Percentiles rank a stretch among this genome's conserved stretches.
Conservation (phyloP, 129 eudicot species). For the Centella asiatica region DNA sequence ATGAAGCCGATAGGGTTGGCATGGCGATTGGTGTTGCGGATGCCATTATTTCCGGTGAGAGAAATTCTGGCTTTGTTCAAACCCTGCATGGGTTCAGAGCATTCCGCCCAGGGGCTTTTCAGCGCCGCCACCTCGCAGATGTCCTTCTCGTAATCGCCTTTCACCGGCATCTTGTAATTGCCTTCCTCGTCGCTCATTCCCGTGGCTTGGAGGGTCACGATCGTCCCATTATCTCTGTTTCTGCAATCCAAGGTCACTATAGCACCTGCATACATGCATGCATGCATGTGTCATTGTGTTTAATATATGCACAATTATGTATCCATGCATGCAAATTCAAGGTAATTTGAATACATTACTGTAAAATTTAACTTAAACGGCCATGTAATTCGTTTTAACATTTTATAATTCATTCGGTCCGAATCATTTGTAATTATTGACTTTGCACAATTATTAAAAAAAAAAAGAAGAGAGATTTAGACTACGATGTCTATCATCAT, state of each 20-base stretch:
- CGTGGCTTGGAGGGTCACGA: slow-evolving; percentile 14
- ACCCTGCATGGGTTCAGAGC: slow-evolving; percentile 1
- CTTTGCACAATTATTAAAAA: no score
- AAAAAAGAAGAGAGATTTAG: no score
- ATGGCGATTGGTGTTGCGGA: slow-evolving; percentile 1
- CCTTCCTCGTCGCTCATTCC: slow-evolving; percentile 13
- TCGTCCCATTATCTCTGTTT: slow-evolving; percentile 2
- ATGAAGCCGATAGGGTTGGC: slow-evolving; percentile 29
- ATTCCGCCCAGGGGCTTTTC: slow-evolving; percentile 13
- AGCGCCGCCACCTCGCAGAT: slow-evolving; percentile 21
- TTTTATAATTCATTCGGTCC: no score
- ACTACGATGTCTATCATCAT: no score
- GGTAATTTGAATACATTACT: no score
- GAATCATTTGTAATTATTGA: no score
- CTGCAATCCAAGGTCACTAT: slow-evolving; percentile 22
- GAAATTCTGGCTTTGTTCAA: slow-evolving; percentile 1
- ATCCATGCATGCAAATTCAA: no score
- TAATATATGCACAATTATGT: no score
- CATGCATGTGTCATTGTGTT: background rate
- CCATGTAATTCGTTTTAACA: no score
- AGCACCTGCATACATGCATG: slow-evolving; percentile 22
- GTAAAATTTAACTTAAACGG: no score
- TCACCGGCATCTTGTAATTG: slow-evolving; percentile 10
- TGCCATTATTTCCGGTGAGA: slow-evolving; percentile 12
- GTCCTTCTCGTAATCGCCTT: slow-evolving; percentile 27